Conservation (phyloP, 1,139 yeast species). For the Suhomyces coccinellae region DNA sequence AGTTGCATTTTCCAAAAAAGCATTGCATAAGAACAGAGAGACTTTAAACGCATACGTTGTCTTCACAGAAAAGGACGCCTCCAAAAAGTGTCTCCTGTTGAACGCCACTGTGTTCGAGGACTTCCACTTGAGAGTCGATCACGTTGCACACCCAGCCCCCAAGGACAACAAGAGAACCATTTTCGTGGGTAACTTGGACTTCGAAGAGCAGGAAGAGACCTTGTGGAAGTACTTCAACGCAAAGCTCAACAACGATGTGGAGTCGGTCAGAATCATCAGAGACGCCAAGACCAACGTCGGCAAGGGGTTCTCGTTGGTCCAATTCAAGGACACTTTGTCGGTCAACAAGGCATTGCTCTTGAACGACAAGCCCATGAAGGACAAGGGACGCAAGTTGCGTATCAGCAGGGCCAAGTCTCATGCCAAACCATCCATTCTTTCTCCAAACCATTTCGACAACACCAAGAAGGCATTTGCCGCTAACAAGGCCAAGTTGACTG, state of each 20-base stretch:
- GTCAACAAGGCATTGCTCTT: constrained; percentile 82
- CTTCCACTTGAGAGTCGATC: constrained; percentile 87
- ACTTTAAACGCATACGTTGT: constrained; percentile 89
- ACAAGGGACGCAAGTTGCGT: constrained; percentile 62
- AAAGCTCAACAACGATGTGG: constrained; percentile 66
- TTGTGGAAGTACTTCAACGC: constrained; percentile 78
- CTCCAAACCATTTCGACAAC: constrained; percentile 48
- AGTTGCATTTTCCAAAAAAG: constrained; percentile 82
- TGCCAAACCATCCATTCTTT: constrained; percentile 47
- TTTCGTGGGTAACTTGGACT: constrained; percentile 92
- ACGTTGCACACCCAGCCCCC: constrained; percentile 84
- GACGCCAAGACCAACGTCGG: constrained; percentile 94
- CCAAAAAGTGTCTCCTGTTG: constrained; percentile 53
- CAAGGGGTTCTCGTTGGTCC: constrained; percentile 96
- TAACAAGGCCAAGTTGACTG: constrained; percentile 41
- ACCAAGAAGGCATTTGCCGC: constrained; percentile 28
- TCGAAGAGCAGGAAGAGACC: constrained; percentile 87
- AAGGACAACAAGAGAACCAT: constrained; percentile 83
- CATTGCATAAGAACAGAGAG: constrained; percentile 74
- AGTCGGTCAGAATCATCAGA: constrained; percentile 85
- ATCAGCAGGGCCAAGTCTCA: constrained; percentile 71
- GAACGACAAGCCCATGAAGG: constrained; percentile 65
- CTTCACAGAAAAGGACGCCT: constrained; percentile 52
- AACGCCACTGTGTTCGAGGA: constrained; percentile 71
- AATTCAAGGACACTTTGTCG: constrained; percentile 76